Evolutionary conservation across 306 rosid genomes (phyloP).

Genomic region (Mucuna pruriens): DNA sequence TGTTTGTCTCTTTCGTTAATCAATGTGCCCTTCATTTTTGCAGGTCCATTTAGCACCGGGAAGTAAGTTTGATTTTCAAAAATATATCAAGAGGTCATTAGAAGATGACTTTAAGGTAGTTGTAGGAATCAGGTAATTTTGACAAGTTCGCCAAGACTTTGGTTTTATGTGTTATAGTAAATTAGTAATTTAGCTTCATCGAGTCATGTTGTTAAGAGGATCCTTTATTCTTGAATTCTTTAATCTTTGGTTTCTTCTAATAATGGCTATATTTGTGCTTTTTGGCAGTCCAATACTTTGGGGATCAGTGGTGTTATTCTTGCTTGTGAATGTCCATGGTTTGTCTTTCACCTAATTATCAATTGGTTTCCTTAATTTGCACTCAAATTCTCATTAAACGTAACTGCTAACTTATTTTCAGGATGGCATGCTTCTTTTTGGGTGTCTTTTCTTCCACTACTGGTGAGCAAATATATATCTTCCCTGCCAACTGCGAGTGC

Average conservation of each 20-base stretch:
- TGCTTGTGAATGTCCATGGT: slow-evolving; percentile 93
- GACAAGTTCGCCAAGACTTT: slow-evolving; percentile 12
- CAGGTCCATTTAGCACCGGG: slow-evolving; percentile 98
- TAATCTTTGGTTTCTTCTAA: slow-evolving; percentile 36
- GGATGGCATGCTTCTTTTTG: slow-evolving; percentile 77
- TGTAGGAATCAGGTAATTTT: slow-evolving; percentile 88
- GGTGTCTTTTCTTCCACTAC: slow-evolving; percentile 78
- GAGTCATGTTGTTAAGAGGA: background rate
- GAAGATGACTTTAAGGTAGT: slow-evolving; percentile 99
- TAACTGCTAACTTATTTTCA: slow-evolving; percentile 44
- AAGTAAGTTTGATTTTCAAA: slow-evolving; percentile 93
- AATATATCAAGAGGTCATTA: slow-evolving; percentile 88
- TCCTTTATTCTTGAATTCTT: background rate
- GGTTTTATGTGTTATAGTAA: background rate
- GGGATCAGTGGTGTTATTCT: slow-evolving; percentile 78
- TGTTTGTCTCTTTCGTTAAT: background rate
- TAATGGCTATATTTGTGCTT: slow-evolving; percentile 32
- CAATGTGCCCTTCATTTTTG: background rate
- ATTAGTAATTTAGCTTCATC: background rate
- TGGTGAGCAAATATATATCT: slow-evolving; percentile 51
- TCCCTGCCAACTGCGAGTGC: background rate
- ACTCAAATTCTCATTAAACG: background rate
- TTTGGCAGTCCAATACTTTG: slow-evolving; percentile 88
- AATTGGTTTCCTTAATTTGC: background rate
- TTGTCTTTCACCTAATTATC: slow-evolving; percentile 39